Conservation (phyloP, 176 grass and related monocot species). For the Tillandsia fasciculata region DNA sequence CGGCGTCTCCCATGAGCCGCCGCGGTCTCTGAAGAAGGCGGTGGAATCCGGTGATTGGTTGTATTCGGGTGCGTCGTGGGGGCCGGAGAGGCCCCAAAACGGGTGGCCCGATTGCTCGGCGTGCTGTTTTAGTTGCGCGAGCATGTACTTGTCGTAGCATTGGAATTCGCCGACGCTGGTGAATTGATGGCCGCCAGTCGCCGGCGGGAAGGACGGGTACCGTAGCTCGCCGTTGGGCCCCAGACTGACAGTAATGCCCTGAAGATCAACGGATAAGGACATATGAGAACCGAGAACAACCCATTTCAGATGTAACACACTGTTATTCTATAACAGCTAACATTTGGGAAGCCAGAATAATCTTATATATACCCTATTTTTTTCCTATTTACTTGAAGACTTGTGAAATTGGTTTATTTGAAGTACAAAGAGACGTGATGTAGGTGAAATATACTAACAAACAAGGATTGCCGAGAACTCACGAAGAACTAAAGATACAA, state of each 20-base stretch:
- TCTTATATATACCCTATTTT: too few species aligned
- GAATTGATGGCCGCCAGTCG: slow-evolving; percentile 22
- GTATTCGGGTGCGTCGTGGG: slow-evolving; percentile 60
- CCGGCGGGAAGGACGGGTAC: slow-evolving; percentile 70
- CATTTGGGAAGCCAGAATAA: too few species aligned
- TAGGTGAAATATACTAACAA: too few species aligned
- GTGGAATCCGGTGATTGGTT: slow-evolving; percentile 36
- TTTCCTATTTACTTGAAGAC: too few species aligned
- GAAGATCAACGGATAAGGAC: background rate
- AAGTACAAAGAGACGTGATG: too few species aligned
- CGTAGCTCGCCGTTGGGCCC: slow-evolving; percentile 76
- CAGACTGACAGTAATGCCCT: slow-evolving; percentile 73
- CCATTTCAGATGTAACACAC: too few species aligned
- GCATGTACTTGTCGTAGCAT: slow-evolving; percentile 91
- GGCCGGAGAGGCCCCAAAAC: slow-evolving; percentile 53
- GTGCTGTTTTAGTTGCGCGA: slow-evolving; percentile 28
- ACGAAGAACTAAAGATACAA: too few species aligned
- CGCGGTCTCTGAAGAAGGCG: slow-evolving; percentile 55
- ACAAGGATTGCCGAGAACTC: too few species aligned
- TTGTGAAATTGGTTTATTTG: too few species aligned
- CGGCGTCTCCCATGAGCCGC: slow-evolving; percentile 54
- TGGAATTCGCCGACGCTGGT: slow-evolving; percentile 80
- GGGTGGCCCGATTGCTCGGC: slow-evolving; percentile 27
- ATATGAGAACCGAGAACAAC: too few species aligned
- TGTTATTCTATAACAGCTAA: too few species aligned